Evolutionary conservation across 2,329 filamentous ascomycete genomes (phyloP).

Genomic region (Fusarium miscanthi): DNA sequence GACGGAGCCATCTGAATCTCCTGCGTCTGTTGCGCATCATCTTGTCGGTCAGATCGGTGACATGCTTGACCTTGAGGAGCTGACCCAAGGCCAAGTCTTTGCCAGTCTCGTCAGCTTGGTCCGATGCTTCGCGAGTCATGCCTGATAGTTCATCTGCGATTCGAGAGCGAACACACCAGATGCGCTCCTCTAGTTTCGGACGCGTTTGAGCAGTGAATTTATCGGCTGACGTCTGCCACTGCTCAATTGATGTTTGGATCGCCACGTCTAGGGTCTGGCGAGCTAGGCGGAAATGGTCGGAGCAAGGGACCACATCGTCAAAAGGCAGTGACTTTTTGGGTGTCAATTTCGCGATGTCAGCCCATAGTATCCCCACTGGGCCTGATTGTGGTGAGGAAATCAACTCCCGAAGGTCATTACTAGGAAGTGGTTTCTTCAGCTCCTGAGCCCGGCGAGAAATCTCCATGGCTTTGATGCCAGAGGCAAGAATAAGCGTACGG

Average conservation of each 20-base stretch:
- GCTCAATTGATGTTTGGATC: conserved; percentile 60
- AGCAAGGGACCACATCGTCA: conserved; percentile 53
- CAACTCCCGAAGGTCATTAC: conserved; percentile 25
- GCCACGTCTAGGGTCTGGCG: conserved; percentile 62
- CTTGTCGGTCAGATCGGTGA: conserved; percentile 82
- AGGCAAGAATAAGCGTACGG: conserved; percentile 79
- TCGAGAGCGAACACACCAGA: conserved; percentile 60
- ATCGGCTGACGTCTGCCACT: conserved; percentile 70
- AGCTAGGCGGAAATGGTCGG: conserved; percentile 62
- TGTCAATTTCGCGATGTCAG: conserved; percentile 57
- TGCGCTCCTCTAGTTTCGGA: conserved; percentile 61
- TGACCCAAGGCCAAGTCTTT: conserved; percentile 81
- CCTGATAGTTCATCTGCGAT: conserved; percentile 65
- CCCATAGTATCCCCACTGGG: conserved; percentile 51
- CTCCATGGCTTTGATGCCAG: conserved; percentile 90
- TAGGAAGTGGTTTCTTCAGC: conserved; percentile 51
- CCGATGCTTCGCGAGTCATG: conserved; percentile 74
- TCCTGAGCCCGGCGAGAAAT: conserved; percentile 74
- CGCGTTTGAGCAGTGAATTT: conserved; percentile 68
- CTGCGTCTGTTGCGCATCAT: conserved; percentile 76
- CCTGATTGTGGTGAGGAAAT: conserved; percentile 40
- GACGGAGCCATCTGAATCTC: conserved; percentile 77
- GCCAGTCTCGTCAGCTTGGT: conserved; percentile 83
- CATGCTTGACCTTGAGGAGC: conserved; percentile 81
- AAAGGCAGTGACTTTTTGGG: conserved; percentile 49